These are phyloP conservation scores for Phytopythium helicoides DNA, from an alignment of 352 stramenopile species.

Conservation along the genomic window DNA sequence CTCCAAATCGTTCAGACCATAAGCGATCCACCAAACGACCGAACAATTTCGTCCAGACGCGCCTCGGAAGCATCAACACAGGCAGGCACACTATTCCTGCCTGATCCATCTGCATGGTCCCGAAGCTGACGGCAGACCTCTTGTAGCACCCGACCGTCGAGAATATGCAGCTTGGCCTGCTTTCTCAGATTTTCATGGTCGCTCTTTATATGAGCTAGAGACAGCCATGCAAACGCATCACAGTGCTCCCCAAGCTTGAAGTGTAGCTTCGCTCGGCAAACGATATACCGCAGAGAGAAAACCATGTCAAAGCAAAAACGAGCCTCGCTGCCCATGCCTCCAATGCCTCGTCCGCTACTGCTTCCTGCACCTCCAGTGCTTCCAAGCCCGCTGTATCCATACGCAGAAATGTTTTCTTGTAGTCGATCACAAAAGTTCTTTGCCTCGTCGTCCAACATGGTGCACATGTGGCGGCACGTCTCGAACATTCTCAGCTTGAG, in stretches of 20 bases:
- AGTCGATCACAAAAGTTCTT: slow-evolving; percentile 71
- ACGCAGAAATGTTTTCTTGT: slow-evolving; percentile 52
- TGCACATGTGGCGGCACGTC: slow-evolving; percentile 71
- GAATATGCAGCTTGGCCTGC: slow-evolving; percentile 60
- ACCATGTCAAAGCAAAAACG: slow-evolving; percentile 84
- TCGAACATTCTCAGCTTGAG: slow-evolving; percentile 75
- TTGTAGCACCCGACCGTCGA: slow-evolving; percentile 63
- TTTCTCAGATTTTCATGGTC: slow-evolving; percentile 68
- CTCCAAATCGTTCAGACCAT: slow-evolving; percentile 61
- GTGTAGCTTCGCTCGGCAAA: slow-evolving; percentile 64
- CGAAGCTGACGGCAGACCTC: slow-evolving; percentile 57
- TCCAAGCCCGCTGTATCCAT: slow-evolving; percentile 42
- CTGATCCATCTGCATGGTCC: slow-evolving; percentile 20
- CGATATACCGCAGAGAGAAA: slow-evolving; percentile 66
- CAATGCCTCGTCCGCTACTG: slow-evolving; percentile 54
- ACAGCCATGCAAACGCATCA: slow-evolving; percentile 69
- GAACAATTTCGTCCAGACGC: slow-evolving; percentile 53
- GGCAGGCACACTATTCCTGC: neutral
- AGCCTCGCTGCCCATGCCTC: slow-evolving; percentile 72
- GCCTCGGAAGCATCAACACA: slow-evolving; percentile 18
- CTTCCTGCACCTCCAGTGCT: slow-evolving; percentile 54
- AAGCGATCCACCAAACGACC: slow-evolving; percentile 61
- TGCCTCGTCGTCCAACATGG: slow-evolving; percentile 69
- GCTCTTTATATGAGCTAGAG: slow-evolving; percentile 72
- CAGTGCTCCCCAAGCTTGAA: slow-evolving; percentile 48